These are phyloP conservation scores for Silene vulgaris DNA, from an alignment of 179 eudicot genomes.

Conservation along the genomic window DNA sequence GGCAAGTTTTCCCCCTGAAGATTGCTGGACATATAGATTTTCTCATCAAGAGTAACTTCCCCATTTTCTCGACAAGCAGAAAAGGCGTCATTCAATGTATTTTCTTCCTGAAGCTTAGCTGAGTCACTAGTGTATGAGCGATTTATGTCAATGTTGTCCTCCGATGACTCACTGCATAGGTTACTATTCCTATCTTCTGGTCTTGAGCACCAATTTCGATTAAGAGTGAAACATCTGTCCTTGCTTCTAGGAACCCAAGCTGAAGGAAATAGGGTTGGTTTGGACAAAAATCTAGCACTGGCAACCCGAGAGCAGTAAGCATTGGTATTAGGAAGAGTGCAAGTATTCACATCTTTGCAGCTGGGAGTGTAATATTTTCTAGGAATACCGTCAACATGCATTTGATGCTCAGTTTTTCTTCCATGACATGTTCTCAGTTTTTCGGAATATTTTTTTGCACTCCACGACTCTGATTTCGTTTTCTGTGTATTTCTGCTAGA, in stretches of 20 bases:
- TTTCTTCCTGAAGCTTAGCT: conserved; percentile 18
- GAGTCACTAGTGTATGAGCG: not conserved
- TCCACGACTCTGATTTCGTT: conserved; percentile 18
- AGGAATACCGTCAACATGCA: not conserved
- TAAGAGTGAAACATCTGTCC: conserved; percentile 22
- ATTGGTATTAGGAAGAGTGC: not conserved
- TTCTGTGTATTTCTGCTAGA: conserved; percentile 9
- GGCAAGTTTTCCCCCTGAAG: conserved; percentile 18
- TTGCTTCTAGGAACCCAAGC: conserved; percentile 34
- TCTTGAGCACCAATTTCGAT: conserved; percentile 29
- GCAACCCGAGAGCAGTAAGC: not conserved
- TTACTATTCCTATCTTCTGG: conserved; percentile 12
- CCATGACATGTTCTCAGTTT: not conserved
- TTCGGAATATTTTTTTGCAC: conserved; percentile 9
- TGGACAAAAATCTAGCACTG: conserved; percentile 28
- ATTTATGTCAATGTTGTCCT: conserved; percentile 4
- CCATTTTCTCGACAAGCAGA: not conserved
- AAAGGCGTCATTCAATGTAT: conserved; percentile 1
- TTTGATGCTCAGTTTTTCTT: conserved; percentile 14
- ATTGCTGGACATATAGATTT: conserved; percentile 8
- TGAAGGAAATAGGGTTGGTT: conserved; percentile 25
- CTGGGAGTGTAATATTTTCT: not conserved
- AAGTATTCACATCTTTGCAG: conserved; percentile 2
- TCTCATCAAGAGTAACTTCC: conserved; percentile 14
- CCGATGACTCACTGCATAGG: not conserved